Base-by-base conservation (phyloP, 2,329 filamentous ascomycete species). In the Aspergillus transmontanensis region DNA sequence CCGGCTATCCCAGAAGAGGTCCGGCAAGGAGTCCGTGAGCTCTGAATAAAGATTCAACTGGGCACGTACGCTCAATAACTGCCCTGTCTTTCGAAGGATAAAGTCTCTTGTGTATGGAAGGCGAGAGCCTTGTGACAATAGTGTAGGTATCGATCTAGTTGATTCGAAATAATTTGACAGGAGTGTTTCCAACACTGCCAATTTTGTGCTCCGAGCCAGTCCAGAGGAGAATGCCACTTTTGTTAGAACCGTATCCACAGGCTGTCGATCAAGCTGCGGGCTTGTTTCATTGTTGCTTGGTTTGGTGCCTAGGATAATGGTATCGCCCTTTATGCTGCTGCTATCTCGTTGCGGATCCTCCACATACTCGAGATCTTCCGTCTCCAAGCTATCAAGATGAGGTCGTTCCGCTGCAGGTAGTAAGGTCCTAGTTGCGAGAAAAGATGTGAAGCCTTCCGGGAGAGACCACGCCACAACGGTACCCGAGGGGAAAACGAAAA, bases 161-260 rank as follows among this genome's bases (percentile, higher is more conserved):
- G 90, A 93, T 71, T 93, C 88, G 71, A 98, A 94, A 79, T 98
- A 98, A 58, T 88, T 87, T 46, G 87, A 89, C 19, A 98, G 84
- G 43, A 92, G 86, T 58, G 88, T 90, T 78, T 99, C 95, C 26
- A 99, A 86, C 3, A 97, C 93, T 43, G 93, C 94, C 14, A 99
- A 86, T 77, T 98, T 98, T 6, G 95, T 97, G 72, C 91, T 95
- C 59, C 95, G 87, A 6, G 95, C 94, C 11, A 99, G 86, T 2
- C 94, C 94, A 0, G 93, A 97, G 0, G 94, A 97, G 78, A 98
- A 98, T 50, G 95, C 95, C 66, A 98, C 94, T 76, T 98, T 97
- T 70, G 94, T 93, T 16, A 97, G 85, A 1, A 94, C 91, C 0
- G 84, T 86, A 69, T 89, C 85, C 36, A 86, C 79, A 61, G 70